Evolutionary conservation across 352 stramenopile genomes (phyloP).

Genomic region (Pythium scleroteichum): DNA sequence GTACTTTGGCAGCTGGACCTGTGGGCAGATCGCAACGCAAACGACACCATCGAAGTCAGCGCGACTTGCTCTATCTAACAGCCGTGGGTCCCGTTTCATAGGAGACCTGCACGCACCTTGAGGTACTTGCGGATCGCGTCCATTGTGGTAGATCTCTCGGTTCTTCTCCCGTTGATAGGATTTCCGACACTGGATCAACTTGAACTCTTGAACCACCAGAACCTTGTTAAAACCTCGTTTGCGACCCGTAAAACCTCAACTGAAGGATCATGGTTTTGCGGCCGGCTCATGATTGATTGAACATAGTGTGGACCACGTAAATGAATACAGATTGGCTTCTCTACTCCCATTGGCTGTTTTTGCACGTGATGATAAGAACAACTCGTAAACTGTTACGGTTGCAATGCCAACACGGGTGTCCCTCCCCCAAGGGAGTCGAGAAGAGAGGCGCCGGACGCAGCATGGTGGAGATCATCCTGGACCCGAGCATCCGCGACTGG

Average conservation of each 20-base stretch:
- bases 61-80: constrained; percentile 1
- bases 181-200: constrained; percentile 9
- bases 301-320: constrained; percentile 24
- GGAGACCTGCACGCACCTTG: constrained; percentile 40
- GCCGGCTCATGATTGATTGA: not conserved
- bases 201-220: constrained; percentile 34
- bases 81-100: not conserved
- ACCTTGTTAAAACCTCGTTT: constrained; percentile 20
- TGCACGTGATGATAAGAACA: not conserved
- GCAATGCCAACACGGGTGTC: too few species aligned
- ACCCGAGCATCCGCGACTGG: constrained; percentile 94
- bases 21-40: not conserved
- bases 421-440: too few species aligned
- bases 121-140: constrained; percentile 82
- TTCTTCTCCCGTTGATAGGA: constrained; percentile 4
- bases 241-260: not conserved
- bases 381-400: not conserved
- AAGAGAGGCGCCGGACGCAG: not conserved
- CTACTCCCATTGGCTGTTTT: not conserved
- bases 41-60: constrained; percentile 13
- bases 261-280: constrained; percentile 19
- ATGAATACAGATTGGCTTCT: constrained; percentile 23
- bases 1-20: constrained; percentile 78
- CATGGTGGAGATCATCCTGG: constrained; percentile 91
- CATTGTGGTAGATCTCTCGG: constrained; percentile 35